Evolutionary conservation across 352 stramenopile species (phyloP).

Genomic region (Pilasporangium apinafurcum): DNA sequence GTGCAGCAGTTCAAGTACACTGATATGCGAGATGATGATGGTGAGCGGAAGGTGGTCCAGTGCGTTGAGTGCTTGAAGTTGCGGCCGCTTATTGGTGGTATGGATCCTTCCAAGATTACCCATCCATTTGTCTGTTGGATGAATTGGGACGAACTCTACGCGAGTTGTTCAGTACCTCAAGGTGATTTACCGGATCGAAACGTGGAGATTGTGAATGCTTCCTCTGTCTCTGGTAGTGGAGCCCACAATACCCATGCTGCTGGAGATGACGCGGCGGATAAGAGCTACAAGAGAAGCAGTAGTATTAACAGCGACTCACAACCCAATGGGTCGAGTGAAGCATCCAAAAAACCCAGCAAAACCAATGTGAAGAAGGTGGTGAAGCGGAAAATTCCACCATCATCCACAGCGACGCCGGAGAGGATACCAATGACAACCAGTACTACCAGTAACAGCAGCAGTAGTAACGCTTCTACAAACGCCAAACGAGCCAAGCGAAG

Average conservation of each 20-base stretch:
- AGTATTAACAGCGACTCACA: conserved; percentile 2
- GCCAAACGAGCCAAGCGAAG: conserved; percentile 22
- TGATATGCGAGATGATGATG: conserved; percentile 52
- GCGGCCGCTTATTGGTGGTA: conserved; percentile 62
- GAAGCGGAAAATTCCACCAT: conserved; percentile 11
- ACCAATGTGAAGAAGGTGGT: conserved; percentile 3
- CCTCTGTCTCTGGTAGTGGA: not conserved
- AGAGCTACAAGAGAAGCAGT: conserved; percentile 9
- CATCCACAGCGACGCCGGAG: conserved; percentile 1
- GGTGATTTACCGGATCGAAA: conserved; percentile 18
- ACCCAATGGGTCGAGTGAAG: not conserved
- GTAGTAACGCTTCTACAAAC: not conserved
- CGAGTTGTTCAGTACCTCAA: conserved; percentile 71
- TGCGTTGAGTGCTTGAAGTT: conserved; percentile 71
- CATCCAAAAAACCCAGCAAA: conserved; percentile 6
- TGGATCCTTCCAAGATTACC: conserved; percentile 57
- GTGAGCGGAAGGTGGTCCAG: conserved; percentile 60
- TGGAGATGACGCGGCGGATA: not conserved
- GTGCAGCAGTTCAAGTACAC: conserved; percentile 58
- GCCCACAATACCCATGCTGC: not conserved
- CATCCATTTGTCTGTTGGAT: conserved; percentile 85
- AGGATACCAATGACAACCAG: too few relatives aligned
- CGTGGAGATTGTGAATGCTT: too few relatives aligned
- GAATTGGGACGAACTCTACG: conserved; percentile 78
- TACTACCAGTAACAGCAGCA: not conserved